These are phyloP conservation scores for Parastagonospora nodorum DNA, from an alignment of 2,329 filamentous ascomycete species.

Conservation along the genomic window DNA sequence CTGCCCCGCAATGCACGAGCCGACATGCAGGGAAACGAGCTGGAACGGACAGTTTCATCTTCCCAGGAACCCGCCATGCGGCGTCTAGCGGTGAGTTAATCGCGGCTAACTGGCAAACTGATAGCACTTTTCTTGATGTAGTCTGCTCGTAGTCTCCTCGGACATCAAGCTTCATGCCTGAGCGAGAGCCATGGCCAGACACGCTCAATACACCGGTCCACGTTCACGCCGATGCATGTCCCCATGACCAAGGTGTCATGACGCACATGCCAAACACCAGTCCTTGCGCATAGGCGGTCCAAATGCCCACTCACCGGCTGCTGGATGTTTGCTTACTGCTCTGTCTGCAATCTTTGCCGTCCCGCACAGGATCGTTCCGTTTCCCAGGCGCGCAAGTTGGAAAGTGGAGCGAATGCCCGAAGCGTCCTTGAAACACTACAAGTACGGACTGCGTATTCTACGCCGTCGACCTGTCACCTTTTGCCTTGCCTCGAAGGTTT, in stretches of 20 bases:
- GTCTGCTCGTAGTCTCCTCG: neutral
- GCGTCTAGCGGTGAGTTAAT: slow-evolving; percentile 5
- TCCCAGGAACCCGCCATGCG: neutral
- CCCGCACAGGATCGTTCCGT: neutral
- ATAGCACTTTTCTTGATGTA: neutral
- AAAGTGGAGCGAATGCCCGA: neutral
- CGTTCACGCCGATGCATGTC: slow-evolving; percentile 1
- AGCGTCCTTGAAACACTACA: neutral
- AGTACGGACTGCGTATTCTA: neutral
- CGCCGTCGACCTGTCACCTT: neutral
- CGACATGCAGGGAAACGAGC: neutral
- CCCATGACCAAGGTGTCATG: neutral
- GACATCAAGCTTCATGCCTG: slow-evolving; percentile 14
- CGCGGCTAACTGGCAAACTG: slow-evolving; percentile 1
- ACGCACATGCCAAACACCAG: neutral
- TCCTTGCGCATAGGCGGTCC: neutral
- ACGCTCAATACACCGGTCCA: slow-evolving; percentile 13
- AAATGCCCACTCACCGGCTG: neutral
- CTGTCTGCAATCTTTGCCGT: neutral
- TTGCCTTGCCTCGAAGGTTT: neutral
- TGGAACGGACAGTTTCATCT: neutral
- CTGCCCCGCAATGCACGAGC: neutral
- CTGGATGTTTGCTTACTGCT: neutral
- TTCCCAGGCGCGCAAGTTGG: neutral
- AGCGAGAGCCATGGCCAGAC: slow-evolving; percentile 10